These are phyloP conservation scores for Aspergillus avenaceus DNA, from an alignment of 495 filamentous ascomycete genomes.

Conservation along the genomic window DNA sequence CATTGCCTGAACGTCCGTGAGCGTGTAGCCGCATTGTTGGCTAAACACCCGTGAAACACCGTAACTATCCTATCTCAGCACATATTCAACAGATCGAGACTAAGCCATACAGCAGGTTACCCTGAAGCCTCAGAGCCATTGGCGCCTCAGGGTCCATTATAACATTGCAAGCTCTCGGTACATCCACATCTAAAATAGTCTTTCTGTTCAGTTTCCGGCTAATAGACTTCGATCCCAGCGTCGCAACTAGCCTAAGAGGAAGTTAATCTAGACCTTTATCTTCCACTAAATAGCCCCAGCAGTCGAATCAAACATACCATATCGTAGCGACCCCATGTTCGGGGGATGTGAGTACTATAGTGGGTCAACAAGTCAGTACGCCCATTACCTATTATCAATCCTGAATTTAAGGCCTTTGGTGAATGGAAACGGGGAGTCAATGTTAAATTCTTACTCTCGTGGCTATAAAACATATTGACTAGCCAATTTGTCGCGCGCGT, in stretches of 20 bases:
- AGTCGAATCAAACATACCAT: conserved; percentile 53
- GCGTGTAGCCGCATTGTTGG: conserved; percentile 82
- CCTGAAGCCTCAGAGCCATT: conserved; percentile 88
- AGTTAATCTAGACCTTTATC: conserved; percentile 2
- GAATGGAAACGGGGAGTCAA: too few relatives aligned
- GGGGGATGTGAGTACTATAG: conserved; percentile 75
- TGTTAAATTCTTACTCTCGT: conserved; percentile 87
- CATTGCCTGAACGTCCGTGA: conserved; percentile 72
- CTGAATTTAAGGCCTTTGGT: too few relatives aligned
- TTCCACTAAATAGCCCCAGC: background rate
- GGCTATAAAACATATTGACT: conserved; percentile 80
- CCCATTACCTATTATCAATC: background rate
- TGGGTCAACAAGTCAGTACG: conserved; percentile 9
- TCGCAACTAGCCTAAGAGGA: conserved; percentile 77
- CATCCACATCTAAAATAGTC: conserved; percentile 81
- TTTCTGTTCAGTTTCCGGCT: conserved; percentile 76
- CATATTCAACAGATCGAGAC: background rate
- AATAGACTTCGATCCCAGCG: conserved; percentile 71
- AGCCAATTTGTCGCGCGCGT: background rate
- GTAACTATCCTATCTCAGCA: conserved; percentile 43
- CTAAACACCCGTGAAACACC: conserved; percentile 80
- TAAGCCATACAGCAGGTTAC: conserved; percentile 66
- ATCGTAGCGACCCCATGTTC: conserved; percentile 92
- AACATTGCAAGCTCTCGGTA: conserved; percentile 79
- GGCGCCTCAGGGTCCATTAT: conserved; percentile 82